Evolutionary conservation across 2,329 filamentous ascomycete species (phyloP).

Genomic region (Thelonectria rubi): DNA sequence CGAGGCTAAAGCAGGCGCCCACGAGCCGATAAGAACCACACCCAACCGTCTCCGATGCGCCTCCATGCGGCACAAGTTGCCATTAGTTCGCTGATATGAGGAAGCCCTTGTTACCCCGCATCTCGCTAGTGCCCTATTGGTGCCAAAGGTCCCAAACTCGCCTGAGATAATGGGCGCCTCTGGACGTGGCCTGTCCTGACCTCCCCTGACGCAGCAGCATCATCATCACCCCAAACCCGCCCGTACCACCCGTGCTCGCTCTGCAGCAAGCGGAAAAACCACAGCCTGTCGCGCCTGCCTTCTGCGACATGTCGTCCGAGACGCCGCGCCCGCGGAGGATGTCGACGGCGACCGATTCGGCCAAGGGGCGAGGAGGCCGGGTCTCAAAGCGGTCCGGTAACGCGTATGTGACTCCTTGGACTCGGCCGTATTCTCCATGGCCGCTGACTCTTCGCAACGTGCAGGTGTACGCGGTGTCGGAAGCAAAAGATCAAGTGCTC

Average conservation of each 20-base stretch:
- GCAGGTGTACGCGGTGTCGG: slow-evolving; percentile 43
- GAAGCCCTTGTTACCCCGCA: slow-evolving; percentile 23
- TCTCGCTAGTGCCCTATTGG: slow-evolving; percentile 21
- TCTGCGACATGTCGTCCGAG: slow-evolving; percentile 30
- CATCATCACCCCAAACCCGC: background rate
- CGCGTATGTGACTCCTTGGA: slow-evolving; percentile 31
- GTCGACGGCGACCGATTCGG: slow-evolving; percentile 26
- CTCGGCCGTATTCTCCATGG: background rate
- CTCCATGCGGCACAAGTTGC: slow-evolving; percentile 9
- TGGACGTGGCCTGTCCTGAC: slow-evolving; percentile 19
- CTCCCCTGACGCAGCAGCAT: slow-evolving; percentile 16
- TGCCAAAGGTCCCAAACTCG: slow-evolving; percentile 5
- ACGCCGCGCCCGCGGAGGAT: slow-evolving; percentile 31
- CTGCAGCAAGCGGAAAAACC: background rate
- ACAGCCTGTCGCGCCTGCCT: background rate
- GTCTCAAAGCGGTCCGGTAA: slow-evolving; percentile 41
- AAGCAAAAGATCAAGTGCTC: slow-evolving; percentile 49
- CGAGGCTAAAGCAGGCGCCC: background rate
- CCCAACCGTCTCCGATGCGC: background rate
- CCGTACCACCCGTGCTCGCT: background rate
- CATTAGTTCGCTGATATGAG: slow-evolving; percentile 1
- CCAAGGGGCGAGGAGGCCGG: slow-evolving; percentile 31
- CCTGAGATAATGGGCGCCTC: slow-evolving; percentile 5
- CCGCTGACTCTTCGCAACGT: background rate
- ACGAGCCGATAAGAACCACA: slow-evolving; percentile 6